These are phyloP conservation scores for Microbotryum scabiosae DNA, from an alignment of 1,284 basidiomycete species.

Conservation along the genomic window DNA sequence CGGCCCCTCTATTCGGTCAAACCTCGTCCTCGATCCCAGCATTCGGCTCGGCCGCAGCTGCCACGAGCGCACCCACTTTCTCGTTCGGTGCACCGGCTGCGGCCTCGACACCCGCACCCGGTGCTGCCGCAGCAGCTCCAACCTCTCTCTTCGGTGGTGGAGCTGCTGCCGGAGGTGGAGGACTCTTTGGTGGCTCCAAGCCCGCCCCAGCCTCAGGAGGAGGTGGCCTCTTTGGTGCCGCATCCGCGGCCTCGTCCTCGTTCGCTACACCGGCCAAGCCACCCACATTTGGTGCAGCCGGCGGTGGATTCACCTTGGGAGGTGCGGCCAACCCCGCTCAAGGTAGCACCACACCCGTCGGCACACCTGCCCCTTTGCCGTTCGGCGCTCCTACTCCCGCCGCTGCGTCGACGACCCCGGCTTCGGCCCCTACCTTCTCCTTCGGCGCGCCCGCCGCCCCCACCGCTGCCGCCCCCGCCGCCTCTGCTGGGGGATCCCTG, in stretches of 20 bases:
- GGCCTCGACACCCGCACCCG: slow-evolving; percentile 10
- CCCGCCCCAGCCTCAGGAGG: slow-evolving; percentile 30
- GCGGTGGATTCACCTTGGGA: slow-evolving; percentile 12
- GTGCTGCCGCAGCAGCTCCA: slow-evolving; percentile 15
- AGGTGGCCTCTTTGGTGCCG: slow-evolving; percentile 27
- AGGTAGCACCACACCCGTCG: slow-evolving; percentile 16
- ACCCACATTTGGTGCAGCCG: background rate
- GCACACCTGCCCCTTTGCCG: slow-evolving; percentile 9
- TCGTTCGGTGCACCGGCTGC: slow-evolving; percentile 3
- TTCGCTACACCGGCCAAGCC: slow-evolving; percentile 10
- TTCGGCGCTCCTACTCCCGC: slow-evolving; percentile 31
- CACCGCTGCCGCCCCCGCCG: slow-evolving; percentile 16
- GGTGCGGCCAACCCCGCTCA: slow-evolving; percentile 1
- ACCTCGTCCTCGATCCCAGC: background rate
- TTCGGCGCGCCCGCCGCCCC: slow-evolving; percentile 24
- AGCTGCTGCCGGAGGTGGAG: slow-evolving; percentile 22
- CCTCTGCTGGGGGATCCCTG: slow-evolving; percentile 14
- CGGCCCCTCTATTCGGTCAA: background rate
- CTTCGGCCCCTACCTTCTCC: slow-evolving; percentile 4
- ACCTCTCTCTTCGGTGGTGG: slow-evolving; percentile 30
- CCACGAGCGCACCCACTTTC: background rate
- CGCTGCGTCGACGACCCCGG: slow-evolving; percentile 24
- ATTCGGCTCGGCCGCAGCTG: slow-evolving; percentile 2
- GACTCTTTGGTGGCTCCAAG: slow-evolving; percentile 33
- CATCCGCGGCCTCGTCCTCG: slow-evolving; percentile 20